Evolutionary conservation across 2,329 filamentous ascomycete species (phyloP).

Genomic region (Colletotrichum coccodes): DNA sequence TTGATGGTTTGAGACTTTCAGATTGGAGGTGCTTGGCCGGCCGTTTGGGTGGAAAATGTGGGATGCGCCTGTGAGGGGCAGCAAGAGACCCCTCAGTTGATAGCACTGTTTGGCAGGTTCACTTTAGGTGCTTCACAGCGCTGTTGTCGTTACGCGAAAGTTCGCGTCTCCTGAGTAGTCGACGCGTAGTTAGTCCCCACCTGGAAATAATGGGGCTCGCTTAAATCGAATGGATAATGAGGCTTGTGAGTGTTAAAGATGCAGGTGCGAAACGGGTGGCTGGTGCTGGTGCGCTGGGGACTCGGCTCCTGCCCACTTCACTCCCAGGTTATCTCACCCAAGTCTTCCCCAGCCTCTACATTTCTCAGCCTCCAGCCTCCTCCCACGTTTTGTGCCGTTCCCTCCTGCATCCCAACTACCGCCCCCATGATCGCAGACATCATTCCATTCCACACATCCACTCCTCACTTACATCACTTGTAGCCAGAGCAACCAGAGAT

Average conservation of each 20-base stretch:
- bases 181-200: conserved; percentile 12
- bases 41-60: conserved; percentile 26
- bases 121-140: background rate
- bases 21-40: conserved; percentile 16
- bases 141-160: conserved; percentile 30
- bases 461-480: conserved; percentile 30
- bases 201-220: conserved; percentile 19
- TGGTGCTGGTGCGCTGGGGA: conserved; percentile 28
- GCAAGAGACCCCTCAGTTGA: background rate
- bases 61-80: conserved; percentile 15
- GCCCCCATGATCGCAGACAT: conserved; percentile 29
- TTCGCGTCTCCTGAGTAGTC: conserved; percentile 22
- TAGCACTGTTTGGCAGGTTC: background rate
- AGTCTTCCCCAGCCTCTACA: conserved; percentile 23
- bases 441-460: conserved; percentile 33
- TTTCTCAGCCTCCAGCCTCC: conserved; percentile 31
- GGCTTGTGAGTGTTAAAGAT: conserved; percentile 12
- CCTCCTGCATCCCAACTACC: conserved; percentile 28
- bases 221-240: conserved; percentile 27
- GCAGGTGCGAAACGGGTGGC: conserved; percentile 20
- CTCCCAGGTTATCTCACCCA: conserved; percentile 2
- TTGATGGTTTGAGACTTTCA: conserved; percentile 28
- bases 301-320: conserved; percentile 10
- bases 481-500: conserved; percentile 31
- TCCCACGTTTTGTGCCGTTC: conserved; percentile 27